A percentile compares a stretch with the other conserved stretches of the same genome.
These are phyloP conservation scores for Scleroderma citrinum DNA, from an alignment of 768 basidiomycete genomes.

Conservation along the genomic window DNA sequence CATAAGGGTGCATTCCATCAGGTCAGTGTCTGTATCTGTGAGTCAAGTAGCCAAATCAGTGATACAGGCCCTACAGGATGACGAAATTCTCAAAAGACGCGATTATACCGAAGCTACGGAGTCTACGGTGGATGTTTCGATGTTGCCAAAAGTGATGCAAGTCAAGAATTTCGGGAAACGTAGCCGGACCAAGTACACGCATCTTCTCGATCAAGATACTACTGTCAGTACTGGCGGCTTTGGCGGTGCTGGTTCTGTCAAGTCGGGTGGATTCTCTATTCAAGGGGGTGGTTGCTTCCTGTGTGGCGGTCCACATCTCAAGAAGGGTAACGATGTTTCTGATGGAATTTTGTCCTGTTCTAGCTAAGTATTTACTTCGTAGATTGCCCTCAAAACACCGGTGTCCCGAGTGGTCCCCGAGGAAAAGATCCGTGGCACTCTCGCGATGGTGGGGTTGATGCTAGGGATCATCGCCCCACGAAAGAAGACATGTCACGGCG, in stretches of 20 bases:
- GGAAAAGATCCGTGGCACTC: conserved; percentile 34
- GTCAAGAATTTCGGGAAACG: conserved; percentile 92
- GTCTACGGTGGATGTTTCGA: conserved; percentile 80
- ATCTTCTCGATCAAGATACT: conserved; percentile 92
- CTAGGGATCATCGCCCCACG: conserved; percentile 20
- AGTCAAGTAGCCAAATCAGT: conserved; percentile 8
- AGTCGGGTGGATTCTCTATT: conserved; percentile 48
- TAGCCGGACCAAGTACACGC: conserved; percentile 92
- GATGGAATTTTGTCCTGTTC: background rate
- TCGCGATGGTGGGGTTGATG: conserved; percentile 12
- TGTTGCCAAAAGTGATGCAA: conserved; percentile 95
- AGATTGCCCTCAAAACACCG: conserved; percentile 49
- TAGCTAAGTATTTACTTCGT: conserved; percentile 1
- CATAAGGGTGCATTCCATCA: conserved; percentile 99
- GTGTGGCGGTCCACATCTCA: conserved; percentile 92
- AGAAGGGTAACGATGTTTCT: conserved; percentile 55
- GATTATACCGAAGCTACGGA: conserved; percentile 90
- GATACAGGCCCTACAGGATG: conserved; percentile 51
- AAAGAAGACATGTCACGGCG: conserved; percentile 19
- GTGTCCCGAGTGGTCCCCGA: conserved; percentile 23
- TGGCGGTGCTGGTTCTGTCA: conserved; percentile 51
- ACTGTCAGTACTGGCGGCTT: conserved; percentile 58
- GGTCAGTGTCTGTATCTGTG: conserved; percentile 39
- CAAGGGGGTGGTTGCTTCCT: conserved; percentile 78
- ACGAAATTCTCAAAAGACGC: conserved; percentile 74